These are phyloP conservation scores for Zopfia rhizophila DNA, from an alignment of 2,329 filamentous ascomycete genomes.

Conservation along the genomic window DNA sequence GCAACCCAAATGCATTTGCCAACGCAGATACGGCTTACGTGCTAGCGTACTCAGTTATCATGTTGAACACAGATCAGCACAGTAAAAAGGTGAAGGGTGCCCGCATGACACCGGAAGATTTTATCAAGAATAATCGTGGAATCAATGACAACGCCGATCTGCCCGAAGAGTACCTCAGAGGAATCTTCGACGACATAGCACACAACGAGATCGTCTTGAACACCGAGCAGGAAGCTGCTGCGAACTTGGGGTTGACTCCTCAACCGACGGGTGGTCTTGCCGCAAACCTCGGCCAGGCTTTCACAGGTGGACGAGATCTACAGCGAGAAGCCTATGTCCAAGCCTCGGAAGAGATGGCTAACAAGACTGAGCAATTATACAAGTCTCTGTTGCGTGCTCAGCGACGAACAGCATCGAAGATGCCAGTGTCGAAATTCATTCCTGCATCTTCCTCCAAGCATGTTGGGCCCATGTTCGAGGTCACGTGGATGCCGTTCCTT, in stretches of 20 bases:
- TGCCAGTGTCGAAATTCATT: slow-evolving; percentile 78
- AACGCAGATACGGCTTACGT: slow-evolving; percentile 99
- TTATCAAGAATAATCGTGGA: slow-evolving; percentile 98
- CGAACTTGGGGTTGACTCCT: slow-evolving; percentile 74
- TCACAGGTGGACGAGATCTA: slow-evolving; percentile 90
- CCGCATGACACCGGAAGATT: slow-evolving; percentile 95
- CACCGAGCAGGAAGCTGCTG: slow-evolving; percentile 89
- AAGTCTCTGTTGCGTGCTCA: slow-evolving; percentile 93
- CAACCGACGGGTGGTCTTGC: slow-evolving; percentile 75
- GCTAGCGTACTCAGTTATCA: slow-evolving; percentile 92
- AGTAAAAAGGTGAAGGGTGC: slow-evolving; percentile 82
- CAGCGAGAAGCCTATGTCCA: slow-evolving; percentile 94
- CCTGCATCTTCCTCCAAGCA: slow-evolving; percentile 94
- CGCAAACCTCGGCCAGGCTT: slow-evolving; percentile 84
- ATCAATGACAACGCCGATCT: slow-evolving; percentile 97
- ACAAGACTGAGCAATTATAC: slow-evolving; percentile 85
- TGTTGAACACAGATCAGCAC: slow-evolving; percentile 96
- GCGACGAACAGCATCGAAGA: slow-evolving; percentile 78
- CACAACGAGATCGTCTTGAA: slow-evolving; percentile 93
- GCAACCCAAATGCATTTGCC: slow-evolving; percentile 96
- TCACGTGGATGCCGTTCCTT: slow-evolving; percentile 99
- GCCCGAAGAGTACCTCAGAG: slow-evolving; percentile 88
- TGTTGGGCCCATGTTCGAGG: slow-evolving; percentile 97
- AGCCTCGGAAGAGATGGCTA: slow-evolving; percentile 93
- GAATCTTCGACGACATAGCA: slow-evolving; percentile 92